Evolutionary conservation across 208 protist species (phyloP), one percentile per base, ranked within the genome.

Genomic region (Tritrichomonas foetus): DNA sequence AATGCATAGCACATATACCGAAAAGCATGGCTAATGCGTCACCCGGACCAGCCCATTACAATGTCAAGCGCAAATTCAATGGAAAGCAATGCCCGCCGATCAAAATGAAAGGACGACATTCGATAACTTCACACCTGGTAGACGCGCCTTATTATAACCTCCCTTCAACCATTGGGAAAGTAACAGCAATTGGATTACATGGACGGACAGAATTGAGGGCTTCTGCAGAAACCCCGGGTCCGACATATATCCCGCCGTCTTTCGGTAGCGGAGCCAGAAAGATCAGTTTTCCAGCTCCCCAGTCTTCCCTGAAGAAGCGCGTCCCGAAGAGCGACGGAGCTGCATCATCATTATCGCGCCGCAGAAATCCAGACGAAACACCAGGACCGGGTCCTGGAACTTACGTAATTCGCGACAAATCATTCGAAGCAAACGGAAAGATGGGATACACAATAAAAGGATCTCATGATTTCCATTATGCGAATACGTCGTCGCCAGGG

Each of bases 351-450:
- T 61, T 61, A 61, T 61, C 53, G 16, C 5, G 5, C 11, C 5
- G 5, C 11, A 61, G 53, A 61, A 61, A 44, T 53, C 8, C 41
- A 30, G 44, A 30, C n/a, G 41, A 1, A 53, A 84, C 74, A 25
- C 74, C 74, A 84, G 74, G 74, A 47, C 74, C 74, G 16, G 74
- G 74, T 0, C 74, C 74, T 53, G 74, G n/a, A 22, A n/a, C 44
- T 33, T 84, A 53, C n/a, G 9, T 25, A 3, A 22, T 30, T 25
- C 20, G 44, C 27, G 74, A 84, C 53, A 36, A 84, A n/a, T 39
- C 74, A 84, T 84, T 84, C 44, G 74, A 84, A 33, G 74, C 74
- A 49, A 84, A 3, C 9, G 74, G 74, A 22, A 84, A 84, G 25
- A 53, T 3, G 8, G 74, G 74, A 16, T 47, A 25, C 30, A 33